These are phyloP conservation scores for Colletotrichum melonis DNA, from an alignment of 2,329 filamentous ascomycete species.

Conservation along the genomic window DNA sequence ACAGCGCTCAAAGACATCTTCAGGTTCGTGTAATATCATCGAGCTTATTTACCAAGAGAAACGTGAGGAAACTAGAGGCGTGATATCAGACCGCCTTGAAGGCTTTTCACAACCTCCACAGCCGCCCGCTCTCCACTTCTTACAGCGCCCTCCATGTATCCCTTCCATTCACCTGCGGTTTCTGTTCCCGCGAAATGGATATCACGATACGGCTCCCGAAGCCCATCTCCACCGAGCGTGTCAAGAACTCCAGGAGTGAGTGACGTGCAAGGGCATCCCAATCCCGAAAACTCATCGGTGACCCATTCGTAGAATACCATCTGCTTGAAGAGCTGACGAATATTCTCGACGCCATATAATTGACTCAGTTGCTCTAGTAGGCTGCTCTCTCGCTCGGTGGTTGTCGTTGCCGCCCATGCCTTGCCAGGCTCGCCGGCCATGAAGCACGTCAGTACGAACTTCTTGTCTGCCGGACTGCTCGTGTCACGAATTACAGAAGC, in stretches of 20 bases:
- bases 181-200: slow-evolving; percentile 63
- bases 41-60: too few relatives aligned
- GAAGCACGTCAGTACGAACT: slow-evolving; percentile 54
- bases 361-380: slow-evolving; percentile 43
- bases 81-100: not conserved
- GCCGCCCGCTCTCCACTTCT: slow-evolving; percentile 60
- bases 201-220: slow-evolving; percentile 50
- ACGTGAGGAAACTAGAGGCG: slow-evolving; percentile 12
- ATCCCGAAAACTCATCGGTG: slow-evolving; percentile 50
- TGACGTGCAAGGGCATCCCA: slow-evolving; percentile 52
- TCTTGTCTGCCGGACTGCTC: slow-evolving; percentile 40
- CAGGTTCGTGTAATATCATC: too few relatives aligned
- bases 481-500: slow-evolving; percentile 58
- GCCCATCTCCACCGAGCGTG: slow-evolving; percentile 42
- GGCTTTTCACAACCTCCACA: slow-evolving; percentile 50
- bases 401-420: slow-evolving; percentile 43
- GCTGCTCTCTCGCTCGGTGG: slow-evolving; percentile 36
- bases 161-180: slow-evolving; percentile 63
- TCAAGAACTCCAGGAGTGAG: slow-evolving; percentile 52
- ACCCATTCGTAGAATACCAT: slow-evolving; percentile 51
- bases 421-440: slow-evolving; percentile 49
- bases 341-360: slow-evolving; percentile 37
- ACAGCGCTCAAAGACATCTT: too few relatives aligned
- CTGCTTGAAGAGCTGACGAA: slow-evolving; percentile 43
- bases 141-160: slow-evolving; percentile 70